These are phyloP conservation scores for Aureobasidium sp. DNA, from an alignment of 2,329 filamentous ascomycete species.

Conservation along the genomic window DNA sequence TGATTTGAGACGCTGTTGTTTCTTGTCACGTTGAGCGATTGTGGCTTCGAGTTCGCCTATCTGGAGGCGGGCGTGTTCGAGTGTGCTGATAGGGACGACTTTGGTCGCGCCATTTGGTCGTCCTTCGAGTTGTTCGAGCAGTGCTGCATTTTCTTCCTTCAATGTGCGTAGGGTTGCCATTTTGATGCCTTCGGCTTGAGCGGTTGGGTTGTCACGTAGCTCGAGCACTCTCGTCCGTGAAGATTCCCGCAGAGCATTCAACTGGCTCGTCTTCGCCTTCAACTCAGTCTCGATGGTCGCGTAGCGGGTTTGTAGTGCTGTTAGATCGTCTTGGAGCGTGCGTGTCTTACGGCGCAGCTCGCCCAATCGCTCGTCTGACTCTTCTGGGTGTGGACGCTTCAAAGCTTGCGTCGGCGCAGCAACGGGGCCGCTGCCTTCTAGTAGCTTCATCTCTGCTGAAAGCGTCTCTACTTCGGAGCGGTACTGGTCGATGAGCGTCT, in stretches of 20 bases:
- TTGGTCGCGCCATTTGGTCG: conserved; percentile 40
- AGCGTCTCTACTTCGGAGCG: conserved; percentile 70
- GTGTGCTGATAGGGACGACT: conserved; percentile 67
- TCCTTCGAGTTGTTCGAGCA: conserved; percentile 63
- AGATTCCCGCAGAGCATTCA: conserved; percentile 58
- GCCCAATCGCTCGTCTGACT: conserved; percentile 64
- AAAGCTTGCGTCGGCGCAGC: conserved; percentile 46
- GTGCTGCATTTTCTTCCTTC: conserved; percentile 73
- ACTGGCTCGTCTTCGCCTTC: conserved; percentile 63
- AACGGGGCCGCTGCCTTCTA: conserved; percentile 46
- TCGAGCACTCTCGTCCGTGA: conserved; percentile 77
- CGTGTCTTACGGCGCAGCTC: conserved; percentile 83
- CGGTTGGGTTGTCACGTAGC: conserved; percentile 85
- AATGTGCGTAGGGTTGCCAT: conserved; percentile 69
- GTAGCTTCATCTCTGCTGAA: conserved; percentile 64
- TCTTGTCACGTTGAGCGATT: conserved; percentile 65
- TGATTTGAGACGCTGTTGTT: conserved; percentile 77
- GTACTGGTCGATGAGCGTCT: conserved; percentile 81
- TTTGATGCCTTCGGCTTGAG: conserved; percentile 78
- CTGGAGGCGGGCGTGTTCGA: conserved; percentile 69
- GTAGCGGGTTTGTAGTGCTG: conserved; percentile 61
- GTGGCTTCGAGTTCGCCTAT: conserved; percentile 52
- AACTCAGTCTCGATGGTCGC: conserved; percentile 70
- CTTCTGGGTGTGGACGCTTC: conserved; percentile 42
- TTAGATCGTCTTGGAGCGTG: conserved; percentile 71